phyloP scores from a whole-genome alignment of 352 stramenopile species.

The Pythium dissotocum region DNA sequence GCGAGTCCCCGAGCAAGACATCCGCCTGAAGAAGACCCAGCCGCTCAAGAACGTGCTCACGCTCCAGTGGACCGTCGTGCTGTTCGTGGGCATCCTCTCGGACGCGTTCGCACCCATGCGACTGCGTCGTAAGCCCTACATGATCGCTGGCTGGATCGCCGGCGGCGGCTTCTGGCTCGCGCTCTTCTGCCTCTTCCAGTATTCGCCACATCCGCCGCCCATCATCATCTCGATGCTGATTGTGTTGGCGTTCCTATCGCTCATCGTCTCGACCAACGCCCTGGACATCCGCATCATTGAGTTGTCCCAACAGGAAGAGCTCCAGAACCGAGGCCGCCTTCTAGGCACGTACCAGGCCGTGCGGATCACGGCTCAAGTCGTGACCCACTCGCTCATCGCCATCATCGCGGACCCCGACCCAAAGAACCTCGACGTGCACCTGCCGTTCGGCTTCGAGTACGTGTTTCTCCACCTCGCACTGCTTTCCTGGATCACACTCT shows the following conservation, averaged over 20 bases:
- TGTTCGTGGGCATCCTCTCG: constrained; percentile 35
- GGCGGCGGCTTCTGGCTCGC: constrained; percentile 28
- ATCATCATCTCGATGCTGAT: constrained; percentile 19
- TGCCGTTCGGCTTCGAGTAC: constrained; percentile 22
- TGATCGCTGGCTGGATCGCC: constrained; percentile 53
- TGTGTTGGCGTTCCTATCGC: constrained; percentile 31
- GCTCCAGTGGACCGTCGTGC: constrained; percentile 37
- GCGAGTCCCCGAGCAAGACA: constrained; percentile 4
- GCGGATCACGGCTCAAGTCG: constrained; percentile 31
- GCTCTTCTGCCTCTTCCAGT: constrained; percentile 35
- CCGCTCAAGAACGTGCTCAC: constrained; percentile 29
- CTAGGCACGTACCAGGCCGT: constrained; percentile 38
- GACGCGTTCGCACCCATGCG: constrained; percentile 32
- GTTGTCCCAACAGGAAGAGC: constrained; percentile 48
- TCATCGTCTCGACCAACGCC: constrained; percentile 35
- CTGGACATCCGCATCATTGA: constrained; percentile 47
- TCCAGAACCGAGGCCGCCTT: constrained; percentile 29
- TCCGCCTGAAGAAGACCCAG: constrained; percentile 18
- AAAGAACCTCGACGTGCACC: constrained; percentile 15
- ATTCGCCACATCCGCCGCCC: constrained; percentile 10
- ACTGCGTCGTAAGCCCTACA: constrained; percentile 67
- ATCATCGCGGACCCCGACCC: constrained; percentile 7
- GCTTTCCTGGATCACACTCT: constrained; percentile 33
- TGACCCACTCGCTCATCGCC: constrained; percentile 28
- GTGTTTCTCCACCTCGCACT: constrained; percentile 35